Evolutionary conservation across 257 asterid genomes (phyloP), one percentile per base, ranked within the genome.

Genomic region (Nyctanthes arbortristis): DNA sequence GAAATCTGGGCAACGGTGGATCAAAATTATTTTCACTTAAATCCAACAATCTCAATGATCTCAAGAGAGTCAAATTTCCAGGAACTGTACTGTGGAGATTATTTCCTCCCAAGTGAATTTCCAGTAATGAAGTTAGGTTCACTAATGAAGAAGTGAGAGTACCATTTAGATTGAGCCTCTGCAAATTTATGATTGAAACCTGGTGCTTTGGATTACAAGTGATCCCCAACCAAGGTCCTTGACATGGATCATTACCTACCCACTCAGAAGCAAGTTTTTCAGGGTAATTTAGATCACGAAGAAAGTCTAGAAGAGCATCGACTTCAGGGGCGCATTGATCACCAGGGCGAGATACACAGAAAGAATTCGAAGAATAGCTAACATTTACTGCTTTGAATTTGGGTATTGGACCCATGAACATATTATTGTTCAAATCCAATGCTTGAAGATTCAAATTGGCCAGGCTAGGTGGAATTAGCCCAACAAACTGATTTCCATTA

Each of bases 351-450:
- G 80, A 24, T 52, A 68, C 85, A 70, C 97, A 91, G 65, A 91
- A 91, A 0, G 87, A 87, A 61, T 91, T 91, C 4, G 87, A 81
- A 2, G 45, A 45, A 58, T 72, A 81, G 12, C 88, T 60, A 39
- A 65, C 91, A 66, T 76, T 77, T 37, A 37, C 76, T 40, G 91
- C 70, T 71, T 74, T 81, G 24, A 91, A 89, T 69, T 84, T 76
- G 3, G 97, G 97, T 4, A 87, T 78, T 3, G 93, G 82, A 49
- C 97, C 97, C 96, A 92, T 87, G 1, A 92, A 78, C 89, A 78
- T 84, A 67, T 92, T 92, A 65, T 92, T 92, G 72, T 85, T 89
- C 84, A 92, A 78, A 77, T 92, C 79, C 74, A 92, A 62, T 0
- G 52, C 39, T 8, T 57, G 63, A 36, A 89, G 81, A 37, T 70